Percentiles rank a stretch among this genome's conserved stretches.
Conservation (phyloP, 257 asterid species). For the Solanum gandarillasii region DNA sequence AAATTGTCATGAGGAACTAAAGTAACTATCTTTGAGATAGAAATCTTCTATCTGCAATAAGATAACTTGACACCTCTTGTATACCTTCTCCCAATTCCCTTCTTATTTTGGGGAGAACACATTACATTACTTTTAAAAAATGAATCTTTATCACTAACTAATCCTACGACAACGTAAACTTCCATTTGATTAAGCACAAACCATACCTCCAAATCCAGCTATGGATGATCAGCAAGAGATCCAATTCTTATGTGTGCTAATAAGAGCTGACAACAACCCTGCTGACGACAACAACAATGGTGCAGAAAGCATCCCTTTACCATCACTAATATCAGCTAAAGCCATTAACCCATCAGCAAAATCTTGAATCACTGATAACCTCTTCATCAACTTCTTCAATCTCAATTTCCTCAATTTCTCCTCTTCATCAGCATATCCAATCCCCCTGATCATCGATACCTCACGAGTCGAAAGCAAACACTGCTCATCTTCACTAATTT, state of each 20-base stretch:
- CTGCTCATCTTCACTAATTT: conserved; percentile 39
- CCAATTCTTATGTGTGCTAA: conserved; percentile 93
- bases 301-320: conserved; percentile 47
- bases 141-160: background rate
- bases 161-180: background rate
- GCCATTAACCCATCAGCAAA: conserved; percentile 89
- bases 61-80: background rate
- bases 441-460: conserved; percentile 32
- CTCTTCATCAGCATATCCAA: conserved; percentile 29
- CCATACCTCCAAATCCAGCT: background rate
- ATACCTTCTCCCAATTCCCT: background rate
- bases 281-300: conserved; percentile 57
- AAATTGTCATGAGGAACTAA: background rate
- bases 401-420: conserved; percentile 51
- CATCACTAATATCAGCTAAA: conserved; percentile 72
- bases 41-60: background rate
- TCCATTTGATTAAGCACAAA: background rate
- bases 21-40: background rate
- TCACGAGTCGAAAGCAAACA: conserved; percentile 40
- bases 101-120: background rate
- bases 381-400: conserved; percentile 74
- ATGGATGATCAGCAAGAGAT: conserved; percentile 28
- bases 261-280: conserved; percentile 60
- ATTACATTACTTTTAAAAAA: background rate
- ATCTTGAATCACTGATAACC: conserved; percentile 72